Evolutionary conservation across 2,329 filamentous ascomycete species (phyloP), one percentile per base, ranked within the genome.

Genomic region (Aspergillus amoenus): DNA sequence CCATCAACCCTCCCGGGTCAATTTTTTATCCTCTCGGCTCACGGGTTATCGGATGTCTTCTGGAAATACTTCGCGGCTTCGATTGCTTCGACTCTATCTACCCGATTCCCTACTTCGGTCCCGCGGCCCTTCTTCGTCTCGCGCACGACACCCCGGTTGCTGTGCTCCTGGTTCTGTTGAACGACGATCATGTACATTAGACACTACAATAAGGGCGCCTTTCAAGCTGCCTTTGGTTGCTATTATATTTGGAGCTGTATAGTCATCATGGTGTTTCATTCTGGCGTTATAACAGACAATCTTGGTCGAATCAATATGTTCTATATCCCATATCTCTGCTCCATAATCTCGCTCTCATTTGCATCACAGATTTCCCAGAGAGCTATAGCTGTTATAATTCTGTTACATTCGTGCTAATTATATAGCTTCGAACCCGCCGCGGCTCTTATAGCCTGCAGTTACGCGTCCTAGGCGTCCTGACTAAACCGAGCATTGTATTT

Each of bases 401-500:
- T 27, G 12, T 24, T 22, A 17, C n/a, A 4, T 21, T 40, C 22
- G 43, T 40, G 45, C 21, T 32, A 27, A 30, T 18, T 52, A 57
- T 55, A 24, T 49, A 22, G 44, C 27, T 34, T 45, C 21, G 27
- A 21, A 21, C 17, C 18, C 30, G n/a, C 12, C 3, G 15, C 8
- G 18, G n/a, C 2, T 12, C 17, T 5, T 44, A 12, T n/a, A 27
- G 24, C 15, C 4, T 22, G n/a, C 17, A 21, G 13, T 15, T 21
- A 8, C 18, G n/a, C 17, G 15, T 22, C 21, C 34, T 48, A 58
- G 17, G 47, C 55, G 13, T 63, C 61, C 42, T 65, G 63, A 21
- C 58, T 66, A 50, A 73, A 74, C 1, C 70, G 68, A 37, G 68
- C 66, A 34, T 60, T 66, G 54, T 74, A 73, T 30, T 64, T 65